These are phyloP conservation scores for Melanogaster broomeanus DNA, from an alignment of 768 basidiomycete genomes.

Conservation along the genomic window DNA sequence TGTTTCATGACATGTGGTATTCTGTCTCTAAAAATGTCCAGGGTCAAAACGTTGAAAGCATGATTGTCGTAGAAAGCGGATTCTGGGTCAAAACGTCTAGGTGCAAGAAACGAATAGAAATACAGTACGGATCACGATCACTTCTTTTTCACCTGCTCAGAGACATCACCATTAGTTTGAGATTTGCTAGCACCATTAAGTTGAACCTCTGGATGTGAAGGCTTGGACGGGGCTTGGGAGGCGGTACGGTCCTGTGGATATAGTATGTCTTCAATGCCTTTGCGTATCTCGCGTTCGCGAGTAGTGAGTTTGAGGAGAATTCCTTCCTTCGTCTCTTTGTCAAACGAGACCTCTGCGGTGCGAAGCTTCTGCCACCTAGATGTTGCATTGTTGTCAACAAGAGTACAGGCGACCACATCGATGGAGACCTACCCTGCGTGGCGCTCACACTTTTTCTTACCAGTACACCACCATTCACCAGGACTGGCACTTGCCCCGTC, in stretches of 20 bases:
- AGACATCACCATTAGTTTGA: conserved; percentile 43
- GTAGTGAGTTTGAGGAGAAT: conserved; percentile 66
- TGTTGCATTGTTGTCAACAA: conserved; percentile 4
- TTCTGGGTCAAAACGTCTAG: conserved; percentile 9
- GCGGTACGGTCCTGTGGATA: conserved; percentile 46
- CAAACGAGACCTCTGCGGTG: conserved; percentile 67
- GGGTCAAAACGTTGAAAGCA: conserved; percentile 15
- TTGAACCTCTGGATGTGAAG: conserved; percentile 37
- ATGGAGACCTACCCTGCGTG: conserved; percentile 63
- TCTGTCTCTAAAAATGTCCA: conserved; percentile 2
- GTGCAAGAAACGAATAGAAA: conserved; percentile 28
- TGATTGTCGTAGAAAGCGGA: conserved; percentile 14
- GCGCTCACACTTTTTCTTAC: conserved; percentile 73
- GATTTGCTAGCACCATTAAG: conserved; percentile 49
- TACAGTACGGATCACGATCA: conserved; percentile 35
- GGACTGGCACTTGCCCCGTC: conserved; percentile 32
- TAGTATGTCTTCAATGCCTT: conserved; percentile 72
- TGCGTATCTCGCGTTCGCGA: conserved; percentile 76
- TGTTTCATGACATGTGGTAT: not conserved
- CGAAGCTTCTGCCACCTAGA: conserved; percentile 81
- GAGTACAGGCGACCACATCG: not conserved
- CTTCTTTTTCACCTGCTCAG: conserved; percentile 62
- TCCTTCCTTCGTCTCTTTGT: conserved; percentile 75
- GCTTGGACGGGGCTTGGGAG: conserved; percentile 34
- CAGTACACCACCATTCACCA: conserved; percentile 79